Evolutionary conservation across 257 asterid species (phyloP), one percentile per base, ranked within the genome.

Genomic region (Dorcoceras hygrometricum): DNA sequence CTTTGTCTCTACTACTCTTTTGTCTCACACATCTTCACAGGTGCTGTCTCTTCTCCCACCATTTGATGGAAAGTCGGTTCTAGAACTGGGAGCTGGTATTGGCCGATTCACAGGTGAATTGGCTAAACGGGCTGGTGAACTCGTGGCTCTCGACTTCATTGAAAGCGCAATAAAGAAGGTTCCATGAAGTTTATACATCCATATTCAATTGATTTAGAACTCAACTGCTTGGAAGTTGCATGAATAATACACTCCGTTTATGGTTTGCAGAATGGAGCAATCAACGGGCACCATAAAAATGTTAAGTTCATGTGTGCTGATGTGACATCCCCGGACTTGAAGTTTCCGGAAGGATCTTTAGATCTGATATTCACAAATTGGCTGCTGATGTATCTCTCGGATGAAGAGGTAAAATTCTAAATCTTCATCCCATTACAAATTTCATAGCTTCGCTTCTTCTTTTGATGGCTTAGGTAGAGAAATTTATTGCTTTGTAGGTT

Each of bases 11-110:
- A 31, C 64, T 12, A 14, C 43, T 68, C 39, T 20, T 63, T 31
- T 62, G 43, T 59, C 19, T 59, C 0, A 9, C 27, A 16, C 29
- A 54, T 66, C 48, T 28, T 4, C 48, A 1, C 71, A 94, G 99
- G 96, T 94, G 69, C 80, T 94, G 43, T 87, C 97, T 53, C 69
- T 88, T 66, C 96, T 94, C 65, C 99, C 99, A 2, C 77, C 88
- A 27, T 85, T 81, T 34, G 97, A 87, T 63, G 93, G 95, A 31
- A 94, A 90, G 70, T 82, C 89, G 4, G 77, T 94, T 68, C 82
- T 94, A 69, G 99, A 94, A 83, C 88, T 94, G 39, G 99, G 99
- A 69, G 99, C 99, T 81, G 99, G 99, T 59, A 90, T 94, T 79
- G 99, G 99, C 68, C 97, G 99, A 69, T 94, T 94, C 75, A 90